Evolutionary conservation across 176 grass and related monocot genomes (phyloP).

Genomic region (Typha latifolia): DNA sequence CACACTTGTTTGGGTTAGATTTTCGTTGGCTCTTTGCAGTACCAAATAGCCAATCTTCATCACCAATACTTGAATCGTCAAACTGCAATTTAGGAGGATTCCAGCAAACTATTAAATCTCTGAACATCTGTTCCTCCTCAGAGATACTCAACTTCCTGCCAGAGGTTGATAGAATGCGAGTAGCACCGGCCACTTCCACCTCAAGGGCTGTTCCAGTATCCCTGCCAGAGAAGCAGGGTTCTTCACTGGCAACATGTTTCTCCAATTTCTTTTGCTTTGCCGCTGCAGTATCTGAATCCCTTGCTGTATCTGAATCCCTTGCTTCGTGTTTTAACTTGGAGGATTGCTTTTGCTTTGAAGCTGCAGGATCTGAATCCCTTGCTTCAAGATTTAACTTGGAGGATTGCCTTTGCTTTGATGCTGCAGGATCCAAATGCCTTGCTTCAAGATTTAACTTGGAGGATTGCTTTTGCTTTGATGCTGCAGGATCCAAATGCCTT

Average conservation of each 20-base stretch:
- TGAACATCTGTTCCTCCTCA: neutral
- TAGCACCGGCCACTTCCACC: neutral
- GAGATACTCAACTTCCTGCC: neutral
- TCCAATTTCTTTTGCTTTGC: no score
- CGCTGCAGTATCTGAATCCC: no score
- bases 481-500: no score
- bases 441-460: no score
- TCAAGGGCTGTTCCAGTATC: neutral
- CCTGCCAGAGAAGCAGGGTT: conserved; percentile 24
- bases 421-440: no score
- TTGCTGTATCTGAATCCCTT: no score
- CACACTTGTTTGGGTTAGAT: neutral
- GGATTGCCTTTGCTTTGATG: no score
- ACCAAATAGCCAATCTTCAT: conserved; percentile 14
- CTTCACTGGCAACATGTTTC: neutral
- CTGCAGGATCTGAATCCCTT: no score
- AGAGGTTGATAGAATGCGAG: neutral
- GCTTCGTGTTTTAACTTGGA: no score
- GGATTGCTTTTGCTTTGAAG: no score
- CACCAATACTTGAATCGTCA: neutral
- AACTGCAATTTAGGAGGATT: neutral
- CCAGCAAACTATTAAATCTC: conserved; percentile 22
- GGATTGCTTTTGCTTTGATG: no score
- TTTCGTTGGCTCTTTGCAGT: neutral
- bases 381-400: no score